phyloP scores from a whole-genome alignment of 2,329 filamentous ascomycete genomes.

The Trichoderma sp. region DNA sequence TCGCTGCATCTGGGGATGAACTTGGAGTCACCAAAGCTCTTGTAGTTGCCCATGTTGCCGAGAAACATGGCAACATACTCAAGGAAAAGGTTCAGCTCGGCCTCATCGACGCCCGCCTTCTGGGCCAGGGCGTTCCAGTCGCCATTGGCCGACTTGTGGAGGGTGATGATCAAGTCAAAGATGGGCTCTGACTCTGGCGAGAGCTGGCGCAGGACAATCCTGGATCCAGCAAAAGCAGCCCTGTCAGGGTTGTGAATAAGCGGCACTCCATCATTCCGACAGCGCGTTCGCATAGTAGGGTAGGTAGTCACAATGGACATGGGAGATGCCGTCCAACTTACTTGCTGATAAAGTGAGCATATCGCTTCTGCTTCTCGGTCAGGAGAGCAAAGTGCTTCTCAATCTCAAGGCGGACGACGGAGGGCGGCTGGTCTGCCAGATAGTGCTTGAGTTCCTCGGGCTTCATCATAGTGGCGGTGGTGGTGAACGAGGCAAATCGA shows the following conservation, averaged over 20 bases:
- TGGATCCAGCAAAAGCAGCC: conserved; percentile 74
- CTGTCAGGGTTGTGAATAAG: conserved; percentile 45
- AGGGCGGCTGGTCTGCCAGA: conserved; percentile 86
- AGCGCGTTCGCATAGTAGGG: not conserved
- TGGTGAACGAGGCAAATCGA: conserved; percentile 35
- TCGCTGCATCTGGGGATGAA: conserved; percentile 74
- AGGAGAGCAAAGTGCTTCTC: conserved; percentile 88
- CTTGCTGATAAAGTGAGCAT: conserved; percentile 88
- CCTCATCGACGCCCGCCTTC: conserved; percentile 64
- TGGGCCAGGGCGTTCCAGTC: conserved; percentile 70
- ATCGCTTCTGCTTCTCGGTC: conserved; percentile 76
- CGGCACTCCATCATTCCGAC: conserved; percentile 3
- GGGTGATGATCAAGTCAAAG: conserved; percentile 75
- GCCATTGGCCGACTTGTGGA: conserved; percentile 67
- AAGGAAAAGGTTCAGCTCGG: conserved; percentile 68
- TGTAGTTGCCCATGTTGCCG: conserved; percentile 82
- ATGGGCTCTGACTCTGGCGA: conserved; percentile 81
- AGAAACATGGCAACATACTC: conserved; percentile 79
- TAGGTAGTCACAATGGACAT: not conserved
- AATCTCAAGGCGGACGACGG: conserved; percentile 84
- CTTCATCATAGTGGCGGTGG: conserved; percentile 55
- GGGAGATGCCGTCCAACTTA: conserved; percentile 43
- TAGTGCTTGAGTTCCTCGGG: conserved; percentile 71
- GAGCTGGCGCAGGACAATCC: conserved; percentile 78
- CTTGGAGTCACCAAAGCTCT: conserved; percentile 83